Evolutionary conservation across 805 yeast genomes (phyloP), one percentile per base, ranked within the genome.

Genomic region (Metschnikowia colocasiae): DNA sequence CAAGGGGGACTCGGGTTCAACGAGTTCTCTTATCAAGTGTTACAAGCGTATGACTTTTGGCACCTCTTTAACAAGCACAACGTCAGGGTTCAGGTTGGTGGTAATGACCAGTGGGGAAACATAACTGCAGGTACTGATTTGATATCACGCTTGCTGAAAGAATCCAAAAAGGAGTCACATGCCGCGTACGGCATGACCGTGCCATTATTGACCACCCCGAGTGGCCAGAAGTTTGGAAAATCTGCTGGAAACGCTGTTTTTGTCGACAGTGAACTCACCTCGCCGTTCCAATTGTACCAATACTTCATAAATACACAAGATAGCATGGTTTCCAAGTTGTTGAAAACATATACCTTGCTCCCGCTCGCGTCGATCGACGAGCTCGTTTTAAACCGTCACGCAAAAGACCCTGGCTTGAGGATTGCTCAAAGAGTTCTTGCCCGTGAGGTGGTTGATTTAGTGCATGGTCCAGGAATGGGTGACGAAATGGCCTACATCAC

Each of bases 31-130:
- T 94, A 94, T 64, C 99, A 94, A 61, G 71, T 92, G 16, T 68
- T 94, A 47, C 99, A 94, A 65, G 98, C 97, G 0, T 94, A 80
- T 63, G 99, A 94, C 62, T 94, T 89, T 61, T 89, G 85, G 75
- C 89, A 91, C 60, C 68, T 94, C 48, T 81, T 80, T 69, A 75
- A 75, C 32, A 62, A 77, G 13, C 66, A 79, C 31, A 65, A 71
- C 3, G 91, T 91, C 36, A 73, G 75, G 36, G 66, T 90, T 12
- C 98, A 94, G 68, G 82, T 87, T 30, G 99, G 99, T 20, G 99
- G 99, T 5, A 90, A 87, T 61, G 99, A 94, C 63, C 99, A 94
- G 66, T 94, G 97, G 90, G 99, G 99, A 1, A 94, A 94, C 59
- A 94, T 94, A 49, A 88, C 95, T 1, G 97, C 98, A 0, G 99